These are phyloP conservation scores for Pseudoperonospora humuli DNA, from an alignment of 352 stramenopile species.

Conservation along the genomic window DNA sequence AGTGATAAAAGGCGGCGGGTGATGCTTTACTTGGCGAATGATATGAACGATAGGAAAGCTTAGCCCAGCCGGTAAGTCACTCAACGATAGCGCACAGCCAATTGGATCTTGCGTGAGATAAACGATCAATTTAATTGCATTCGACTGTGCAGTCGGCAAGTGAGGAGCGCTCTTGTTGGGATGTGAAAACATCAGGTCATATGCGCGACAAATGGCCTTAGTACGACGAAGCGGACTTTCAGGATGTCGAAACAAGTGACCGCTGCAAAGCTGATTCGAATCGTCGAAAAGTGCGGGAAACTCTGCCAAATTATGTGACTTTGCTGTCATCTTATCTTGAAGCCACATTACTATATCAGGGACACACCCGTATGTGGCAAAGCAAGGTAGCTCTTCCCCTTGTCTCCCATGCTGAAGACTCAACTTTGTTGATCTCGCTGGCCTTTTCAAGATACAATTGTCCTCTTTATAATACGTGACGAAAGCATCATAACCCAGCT, in stretches of 20 bases:
- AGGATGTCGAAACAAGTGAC: not conserved
- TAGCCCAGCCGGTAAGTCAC: constrained; percentile 53
- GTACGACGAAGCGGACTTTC: constrained; percentile 24
- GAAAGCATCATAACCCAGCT: constrained; percentile 29
- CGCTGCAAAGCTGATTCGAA: constrained; percentile 1
- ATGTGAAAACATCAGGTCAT: constrained; percentile 28
- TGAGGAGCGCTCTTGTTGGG: not conserved
- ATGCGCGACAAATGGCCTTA: constrained; percentile 32
- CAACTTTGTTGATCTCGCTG: not conserved
- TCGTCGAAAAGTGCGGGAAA: constrained; percentile 26
- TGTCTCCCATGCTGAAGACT: not conserved
- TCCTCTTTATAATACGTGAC: constrained; percentile 48
- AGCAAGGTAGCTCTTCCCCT: constrained; percentile 12
- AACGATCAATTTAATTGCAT: constrained; percentile 35
- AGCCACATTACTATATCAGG: constrained; percentile 55
- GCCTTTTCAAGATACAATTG: constrained; percentile 15
- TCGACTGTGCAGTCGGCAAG: constrained; percentile 5
- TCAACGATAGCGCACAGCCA: constrained; percentile 30
- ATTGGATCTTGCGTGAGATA: constrained; percentile 40
- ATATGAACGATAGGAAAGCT: constrained; percentile 48
- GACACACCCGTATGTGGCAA: constrained; percentile 22
- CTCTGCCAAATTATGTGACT: not conserved
- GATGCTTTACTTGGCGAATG: constrained; percentile 49
- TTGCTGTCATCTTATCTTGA: constrained; percentile 20
- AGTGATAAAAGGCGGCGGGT: constrained; percentile 48